A percentile compares a stretch with the other conserved stretches of the same genome.
phyloP scores from a whole-genome alignment of 768 basidiomycete genomes.

The Podaxis sp. region DNA sequence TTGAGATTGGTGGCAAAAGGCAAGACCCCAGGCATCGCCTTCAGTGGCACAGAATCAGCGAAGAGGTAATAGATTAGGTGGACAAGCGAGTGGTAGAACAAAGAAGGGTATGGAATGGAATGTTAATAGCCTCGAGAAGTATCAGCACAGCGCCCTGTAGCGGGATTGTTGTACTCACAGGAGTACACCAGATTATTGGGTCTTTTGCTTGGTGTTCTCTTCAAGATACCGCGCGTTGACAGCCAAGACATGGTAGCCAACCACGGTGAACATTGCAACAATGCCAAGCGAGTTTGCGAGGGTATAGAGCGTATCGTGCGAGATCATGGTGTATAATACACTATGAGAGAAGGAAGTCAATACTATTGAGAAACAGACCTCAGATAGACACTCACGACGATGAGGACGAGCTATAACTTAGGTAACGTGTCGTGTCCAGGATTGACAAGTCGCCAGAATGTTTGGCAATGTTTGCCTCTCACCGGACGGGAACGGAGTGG shows the following conservation, averaged over 20 bases:
- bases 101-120: background rate
- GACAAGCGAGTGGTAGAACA: background rate
- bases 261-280: conserved; percentile 82
- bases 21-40: background rate
- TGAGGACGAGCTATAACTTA: conserved; percentile 5
- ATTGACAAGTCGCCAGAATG: conserved; percentile 12
- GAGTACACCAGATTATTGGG: background rate
- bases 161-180: background rate
- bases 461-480: conserved; percentile 25
- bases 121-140: background rate
- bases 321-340: conserved; percentile 55
- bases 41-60: background rate
- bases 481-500: conserved; percentile 32
- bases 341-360: background rate
- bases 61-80: background rate
- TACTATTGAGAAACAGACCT: background rate
- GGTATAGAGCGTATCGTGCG: conserved; percentile 72
- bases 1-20: background rate
- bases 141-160: background rate
- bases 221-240: conserved; percentile 60
- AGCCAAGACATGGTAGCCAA: conserved; percentile 86
- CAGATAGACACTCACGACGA: background rate
- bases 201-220: conserved; percentile 18
- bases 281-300: conserved; percentile 82
- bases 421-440: conserved; percentile 1